Base-by-base conservation (phyloP, 345 rosid species). In the Moricandia arvensis region DNA sequence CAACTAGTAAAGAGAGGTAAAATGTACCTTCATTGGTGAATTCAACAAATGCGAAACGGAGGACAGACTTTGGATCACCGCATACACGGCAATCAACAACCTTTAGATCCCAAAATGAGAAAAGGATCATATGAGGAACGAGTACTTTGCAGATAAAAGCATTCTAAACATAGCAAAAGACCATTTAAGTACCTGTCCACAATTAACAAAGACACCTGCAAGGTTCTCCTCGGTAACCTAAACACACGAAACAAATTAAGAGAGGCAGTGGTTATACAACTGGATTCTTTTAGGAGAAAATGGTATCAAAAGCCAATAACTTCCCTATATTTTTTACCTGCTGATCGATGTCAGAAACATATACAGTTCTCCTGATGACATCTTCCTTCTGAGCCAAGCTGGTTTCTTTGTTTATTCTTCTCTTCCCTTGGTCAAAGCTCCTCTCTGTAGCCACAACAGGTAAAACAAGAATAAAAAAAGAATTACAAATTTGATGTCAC, bases 51-150 rank as follows among this genome's bases (percentile, higher is more conserved):
- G 99, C 98, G 69, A 96, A 96, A 51, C 96, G 98, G 63, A 96
- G 99, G 70, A 80, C 82, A 37, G 99, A 91, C 76, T 90, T 89
- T 15, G 99, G 96, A 78, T 96, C 99, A 53, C 99, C 99, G 61
- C 99, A 96, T 16, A 93, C 89, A 65, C 99, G 99, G 76, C 99
- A 96, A 79, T 96, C 99, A 86, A 92, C 93, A 81, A 90, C 91
- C 96, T 80, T 61, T 26, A 4, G 1, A 73, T 67, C 18, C 71
- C 41, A 61, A 72, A 71, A 43, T 31, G 37, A 71, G 5, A 8
- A 54, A 61, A 38, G n/a, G 2, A 51, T 27, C 12, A 27, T 43
- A 66, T 60, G 66, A 78, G 53, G 34, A 72, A 67, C 10, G 6
- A 51, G 69, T 65, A 59, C 18, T 21, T 63, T 35, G 59, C 35